phyloP scores from a whole-genome alignment of 2,329 filamentous ascomycete genomes.

The Penicillium digitatum region DNA sequence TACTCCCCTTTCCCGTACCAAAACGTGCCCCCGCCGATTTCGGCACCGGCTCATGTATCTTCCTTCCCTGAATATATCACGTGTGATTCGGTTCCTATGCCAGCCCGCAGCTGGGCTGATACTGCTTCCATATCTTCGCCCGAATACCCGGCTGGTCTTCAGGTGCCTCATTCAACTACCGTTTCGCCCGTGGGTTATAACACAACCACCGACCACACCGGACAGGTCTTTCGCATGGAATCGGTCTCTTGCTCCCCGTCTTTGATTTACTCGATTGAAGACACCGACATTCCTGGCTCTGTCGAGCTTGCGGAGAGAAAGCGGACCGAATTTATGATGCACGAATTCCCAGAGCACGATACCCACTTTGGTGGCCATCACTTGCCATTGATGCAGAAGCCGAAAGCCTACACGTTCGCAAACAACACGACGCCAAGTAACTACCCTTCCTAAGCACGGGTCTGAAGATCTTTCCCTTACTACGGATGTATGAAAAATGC shows the following conservation, averaged over 20 bases:
- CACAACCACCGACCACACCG: constrained; percentile 29
- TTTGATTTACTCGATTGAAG: constrained; percentile 33
- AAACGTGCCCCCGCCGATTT: constrained; percentile 39
- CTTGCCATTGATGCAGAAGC: constrained; percentile 36
- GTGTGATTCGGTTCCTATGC: constrained; percentile 38
- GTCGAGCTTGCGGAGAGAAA: constrained; percentile 30
- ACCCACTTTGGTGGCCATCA: constrained; percentile 42
- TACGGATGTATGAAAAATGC: constrained; percentile 26
- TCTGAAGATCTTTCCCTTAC: constrained; percentile 19
- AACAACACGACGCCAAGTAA: constrained; percentile 42
- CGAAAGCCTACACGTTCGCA: constrained; percentile 43
- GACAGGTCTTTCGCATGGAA: constrained; percentile 28
- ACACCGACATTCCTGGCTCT: constrained; percentile 27
- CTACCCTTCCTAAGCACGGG: constrained; percentile 27
- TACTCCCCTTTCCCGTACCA: constrained; percentile 39
- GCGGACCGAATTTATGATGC: constrained; percentile 42
- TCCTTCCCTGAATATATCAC: constrained; percentile 42
- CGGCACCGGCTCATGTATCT: constrained; percentile 43
- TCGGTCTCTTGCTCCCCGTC: constrained; percentile 30
- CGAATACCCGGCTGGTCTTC: constrained; percentile 36
- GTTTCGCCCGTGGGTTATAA: constrained; percentile 41
- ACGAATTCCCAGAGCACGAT: constrained; percentile 45
- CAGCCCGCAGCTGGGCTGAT: constrained; percentile 43
- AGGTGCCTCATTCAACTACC: constrained; percentile 33
- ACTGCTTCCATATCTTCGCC: constrained; percentile 40